phyloP scores from a whole-genome alignment of 805 yeast species.

The Candida parachauliodes region DNA sequence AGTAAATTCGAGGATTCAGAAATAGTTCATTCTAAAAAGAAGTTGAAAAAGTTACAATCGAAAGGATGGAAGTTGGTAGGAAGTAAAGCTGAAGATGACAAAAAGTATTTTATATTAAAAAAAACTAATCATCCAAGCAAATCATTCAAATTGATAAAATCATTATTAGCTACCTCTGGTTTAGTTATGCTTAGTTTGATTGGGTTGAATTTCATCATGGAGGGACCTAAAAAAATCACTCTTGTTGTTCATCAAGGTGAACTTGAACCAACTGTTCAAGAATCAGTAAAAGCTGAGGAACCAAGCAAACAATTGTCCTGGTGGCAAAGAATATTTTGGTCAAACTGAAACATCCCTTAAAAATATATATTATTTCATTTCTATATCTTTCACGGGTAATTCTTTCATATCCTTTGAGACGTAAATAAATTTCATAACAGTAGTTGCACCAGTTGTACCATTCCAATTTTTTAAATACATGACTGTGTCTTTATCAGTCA shows the following conservation, averaged over 20 bases:
- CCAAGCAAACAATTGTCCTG: slow-evolving; percentile 4
- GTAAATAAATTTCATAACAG: slow-evolving; percentile 50
- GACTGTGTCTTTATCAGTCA: slow-evolving; percentile 59
- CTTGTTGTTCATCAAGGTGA: neutral
- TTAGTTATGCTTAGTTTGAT: slow-evolving; percentile 19
- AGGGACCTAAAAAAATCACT: slow-evolving; percentile 5
- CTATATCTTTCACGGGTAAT: slow-evolving; percentile 16
- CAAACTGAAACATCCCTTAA: neutral
- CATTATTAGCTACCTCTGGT: slow-evolving; percentile 24
- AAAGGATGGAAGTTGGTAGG: slow-evolving; percentile 56
- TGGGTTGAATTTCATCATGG: slow-evolving; percentile 19
- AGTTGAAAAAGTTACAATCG: slow-evolving; percentile 41
- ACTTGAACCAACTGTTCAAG: neutral
- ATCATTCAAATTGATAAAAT: slow-evolving; percentile 14
- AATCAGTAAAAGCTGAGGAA: neutral
- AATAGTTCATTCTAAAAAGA: slow-evolving; percentile 29
- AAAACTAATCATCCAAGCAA: neutral
- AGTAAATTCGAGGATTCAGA: slow-evolving; percentile 32
- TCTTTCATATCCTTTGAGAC: slow-evolving; percentile 27
- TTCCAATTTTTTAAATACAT: slow-evolving; percentile 68
- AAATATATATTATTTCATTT: slow-evolving; percentile 2
- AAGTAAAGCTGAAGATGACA: slow-evolving; percentile 27
- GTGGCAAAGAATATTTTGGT: slow-evolving; percentile 8
- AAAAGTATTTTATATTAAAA: slow-evolving; percentile 14
- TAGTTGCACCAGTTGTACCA: slow-evolving; percentile 75